A percentile compares a stretch with the other conserved stretches of the same genome.
Evolutionary conservation across 257 asterid genomes (phyloP).

Genomic region (Ballota nigra): DNA sequence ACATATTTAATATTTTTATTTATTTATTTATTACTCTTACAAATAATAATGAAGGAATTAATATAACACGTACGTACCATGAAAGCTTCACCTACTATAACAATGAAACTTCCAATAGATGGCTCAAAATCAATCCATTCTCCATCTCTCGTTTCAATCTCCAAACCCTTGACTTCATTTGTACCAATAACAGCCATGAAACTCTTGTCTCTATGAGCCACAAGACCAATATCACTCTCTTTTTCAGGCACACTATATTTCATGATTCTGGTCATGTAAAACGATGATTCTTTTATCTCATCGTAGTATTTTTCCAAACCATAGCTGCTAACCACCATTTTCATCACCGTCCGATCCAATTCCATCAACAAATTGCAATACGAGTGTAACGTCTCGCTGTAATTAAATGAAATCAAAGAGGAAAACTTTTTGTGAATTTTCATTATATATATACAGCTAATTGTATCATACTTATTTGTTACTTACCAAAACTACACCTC

Average conservation of each 20-base stretch:
- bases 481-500: no score
- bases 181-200: conserved; percentile 40
- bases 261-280: conserved; percentile 34
- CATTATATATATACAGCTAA: not conserved
- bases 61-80: no score
- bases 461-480: no score
- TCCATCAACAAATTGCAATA: conserved; percentile 29
- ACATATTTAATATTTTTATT: no score
- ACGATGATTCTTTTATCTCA: conserved; percentile 18
- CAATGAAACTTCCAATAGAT: conserved; percentile 25
- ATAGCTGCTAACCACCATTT: conserved; percentile 42
- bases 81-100: conserved; percentile 48
- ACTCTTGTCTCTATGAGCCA: conserved; percentile 46
- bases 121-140: conserved; percentile 41
- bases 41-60: no score
- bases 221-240: conserved; percentile 21
- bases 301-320: conserved; percentile 36
- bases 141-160: conserved; percentile 46
- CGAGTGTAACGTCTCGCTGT: conserved; percentile 5
- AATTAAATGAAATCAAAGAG: not conserved
- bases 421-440: not conserved
- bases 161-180: conserved; percentile 37
- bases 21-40: no score
- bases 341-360: conserved; percentile 26
- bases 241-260: conserved; percentile 27